A percentile compares a stretch with the other conserved stretches of the same genome.
These are phyloP conservation scores for Wickerhamomyces tratensis DNA, from an alignment of 805 yeast species.

Conservation along the genomic window DNA sequence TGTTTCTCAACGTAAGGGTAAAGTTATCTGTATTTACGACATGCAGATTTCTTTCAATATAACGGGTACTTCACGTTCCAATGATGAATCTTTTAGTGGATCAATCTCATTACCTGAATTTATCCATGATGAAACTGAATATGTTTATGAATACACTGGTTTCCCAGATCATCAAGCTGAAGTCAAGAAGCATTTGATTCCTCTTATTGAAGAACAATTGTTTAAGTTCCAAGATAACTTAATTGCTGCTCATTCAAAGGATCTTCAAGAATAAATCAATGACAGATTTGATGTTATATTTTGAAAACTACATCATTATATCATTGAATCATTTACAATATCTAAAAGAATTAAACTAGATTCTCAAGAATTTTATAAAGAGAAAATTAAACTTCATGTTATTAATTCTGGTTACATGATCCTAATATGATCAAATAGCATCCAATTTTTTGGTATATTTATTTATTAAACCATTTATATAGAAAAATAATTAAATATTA, in stretches of 20 bases:
- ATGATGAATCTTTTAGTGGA: constrained; percentile 31
- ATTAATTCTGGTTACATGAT: no score
- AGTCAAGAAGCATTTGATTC: constrained; percentile 40
- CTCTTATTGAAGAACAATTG: constrained; percentile 38
- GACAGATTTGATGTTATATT: no score
- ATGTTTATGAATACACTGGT: constrained; percentile 44
- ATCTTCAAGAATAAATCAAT: no score
- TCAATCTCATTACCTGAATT: constrained; percentile 52
- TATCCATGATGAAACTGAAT: constrained; percentile 68
- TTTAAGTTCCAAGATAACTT: constrained; percentile 54
- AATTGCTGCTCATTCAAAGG: constrained; percentile 36
- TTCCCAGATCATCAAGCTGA: constrained; percentile 25
- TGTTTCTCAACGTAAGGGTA: constrained; percentile 78
- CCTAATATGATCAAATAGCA: no score
- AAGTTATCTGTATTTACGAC: constrained; percentile 68
- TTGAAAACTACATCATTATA: no score
- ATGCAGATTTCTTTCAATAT: constrained; percentile 39
- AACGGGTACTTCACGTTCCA: constrained; percentile 23
- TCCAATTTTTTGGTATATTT: no score
- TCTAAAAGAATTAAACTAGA: no score
- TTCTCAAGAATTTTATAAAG: no score
- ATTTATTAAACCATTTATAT: no score
- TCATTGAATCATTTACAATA: no score
- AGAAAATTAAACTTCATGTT: no score
- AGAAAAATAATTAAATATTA: no score